A percentile compares a stretch with the other conserved stretches of the same genome.
phyloP scores from a whole-genome alignment of 257 asterid species.

The Solanum pimpinellifolium region DNA sequence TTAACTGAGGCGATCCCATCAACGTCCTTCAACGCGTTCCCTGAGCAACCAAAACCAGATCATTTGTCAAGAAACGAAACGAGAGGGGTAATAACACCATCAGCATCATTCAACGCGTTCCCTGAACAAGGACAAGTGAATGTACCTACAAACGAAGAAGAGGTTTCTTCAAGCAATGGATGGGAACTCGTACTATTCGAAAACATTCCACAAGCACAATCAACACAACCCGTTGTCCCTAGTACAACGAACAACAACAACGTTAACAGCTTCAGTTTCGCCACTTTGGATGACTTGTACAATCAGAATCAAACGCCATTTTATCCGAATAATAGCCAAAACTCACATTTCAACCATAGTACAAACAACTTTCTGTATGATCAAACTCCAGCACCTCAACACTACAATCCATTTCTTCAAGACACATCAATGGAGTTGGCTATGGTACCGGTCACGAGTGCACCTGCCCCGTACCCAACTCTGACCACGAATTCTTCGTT shows the following conservation, averaged over 20 bases:
- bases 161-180: neutral
- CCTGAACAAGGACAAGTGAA: neutral
- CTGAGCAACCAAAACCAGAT: neutral
- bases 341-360: neutral
- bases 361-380: neutral
- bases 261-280: neutral
- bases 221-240: neutral
- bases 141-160: neutral
- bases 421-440: conserved; percentile 11
- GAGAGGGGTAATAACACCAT: neutral
- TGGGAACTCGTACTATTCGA: neutral
- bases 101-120: neutral
- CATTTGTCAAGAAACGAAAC: neutral
- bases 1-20: neutral
- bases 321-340: neutral
- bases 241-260: neutral
- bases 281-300: conserved; percentile 1
- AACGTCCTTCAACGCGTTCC: neutral
- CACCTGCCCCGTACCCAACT: neutral
- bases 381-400: conserved; percentile 5
- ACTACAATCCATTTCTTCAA: conserved; percentile 60
- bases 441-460: neutral
- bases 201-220: neutral
- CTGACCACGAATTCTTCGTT: neutral
- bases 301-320: neutral